A percentile compares a stretch with the other conserved stretches of the same genome.
These are phyloP conservation scores for Euclidium syriacum DNA, from an alignment of 345 rosid species.

Conservation along the genomic window DNA sequence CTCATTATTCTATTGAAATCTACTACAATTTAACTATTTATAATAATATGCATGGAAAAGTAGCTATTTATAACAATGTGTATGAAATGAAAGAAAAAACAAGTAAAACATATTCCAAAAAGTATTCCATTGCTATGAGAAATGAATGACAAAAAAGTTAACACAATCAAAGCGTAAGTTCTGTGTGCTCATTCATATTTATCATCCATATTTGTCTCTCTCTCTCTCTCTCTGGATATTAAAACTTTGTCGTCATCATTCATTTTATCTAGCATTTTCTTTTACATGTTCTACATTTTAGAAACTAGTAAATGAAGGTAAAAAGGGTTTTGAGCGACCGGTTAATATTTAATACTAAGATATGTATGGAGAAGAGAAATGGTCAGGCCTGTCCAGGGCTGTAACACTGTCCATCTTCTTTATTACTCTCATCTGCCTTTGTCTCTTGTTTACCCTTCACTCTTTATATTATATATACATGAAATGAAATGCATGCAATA, in stretches of 20 bases:
- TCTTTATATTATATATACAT: no score
- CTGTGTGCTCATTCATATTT: background rate
- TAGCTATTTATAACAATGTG: no score
- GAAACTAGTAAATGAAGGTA: background rate
- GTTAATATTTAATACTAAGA: background rate
- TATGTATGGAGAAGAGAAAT: conserved; percentile 18
- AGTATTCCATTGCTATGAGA: background rate
- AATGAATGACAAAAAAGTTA: background rate
- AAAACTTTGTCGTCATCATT: background rate
- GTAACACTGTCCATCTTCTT: conserved; percentile 28
- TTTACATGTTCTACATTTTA: background rate
- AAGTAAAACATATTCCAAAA: background rate
- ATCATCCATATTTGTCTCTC: background rate
- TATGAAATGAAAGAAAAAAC: background rate
- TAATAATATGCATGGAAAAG: no score
- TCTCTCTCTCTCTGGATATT: background rate
- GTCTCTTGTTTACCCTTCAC: conserved; percentile 13
- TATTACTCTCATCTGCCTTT: conserved; percentile 27
- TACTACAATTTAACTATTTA: background rate
- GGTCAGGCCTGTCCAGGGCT: conserved; percentile 33
- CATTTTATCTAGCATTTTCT: background rate
- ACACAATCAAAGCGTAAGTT: background rate
- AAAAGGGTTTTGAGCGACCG: background rate
- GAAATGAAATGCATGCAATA: background rate
- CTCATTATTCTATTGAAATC: background rate